These are phyloP conservation scores for Berberis thunbergii DNA, from an alignment of 164 flowering plant species.

Conservation along the genomic window DNA sequence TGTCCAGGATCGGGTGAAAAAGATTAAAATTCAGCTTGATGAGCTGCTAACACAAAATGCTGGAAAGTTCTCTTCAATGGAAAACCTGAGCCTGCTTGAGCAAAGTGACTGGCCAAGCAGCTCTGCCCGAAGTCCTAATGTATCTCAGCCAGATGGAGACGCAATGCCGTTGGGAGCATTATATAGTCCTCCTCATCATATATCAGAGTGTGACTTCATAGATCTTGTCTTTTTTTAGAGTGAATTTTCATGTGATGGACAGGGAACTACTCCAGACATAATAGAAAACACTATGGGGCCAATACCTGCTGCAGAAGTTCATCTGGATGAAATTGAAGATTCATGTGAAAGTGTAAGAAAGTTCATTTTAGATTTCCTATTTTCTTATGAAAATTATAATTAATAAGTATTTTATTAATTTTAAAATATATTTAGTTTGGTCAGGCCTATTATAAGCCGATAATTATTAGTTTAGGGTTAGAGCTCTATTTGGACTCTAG, in stretches of 20 bases:
- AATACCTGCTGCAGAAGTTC: conserved; percentile 48
- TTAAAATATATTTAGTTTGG: no score
- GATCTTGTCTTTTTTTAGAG: conserved; percentile 47
- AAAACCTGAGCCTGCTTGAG: conserved; percentile 52
- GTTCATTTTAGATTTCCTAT: conserved; percentile 11
- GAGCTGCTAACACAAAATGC: conserved; percentile 36
- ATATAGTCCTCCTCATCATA: conserved; percentile 24
- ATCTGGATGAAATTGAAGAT: conserved; percentile 48
- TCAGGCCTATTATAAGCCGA: no score
- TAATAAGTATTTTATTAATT: no score
- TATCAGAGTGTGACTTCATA: conserved; percentile 41
- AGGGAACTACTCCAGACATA: conserved; percentile 52
- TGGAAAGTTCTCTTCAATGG: conserved; percentile 57
- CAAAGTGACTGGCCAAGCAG: conserved; percentile 46
- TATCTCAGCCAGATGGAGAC: conserved; percentile 60
- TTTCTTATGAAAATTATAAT: no score
- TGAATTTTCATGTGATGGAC: conserved; percentile 51
- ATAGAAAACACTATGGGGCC: conserved; percentile 68
- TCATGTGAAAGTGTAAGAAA: conserved; percentile 65
- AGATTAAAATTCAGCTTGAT: conserved; percentile 47
- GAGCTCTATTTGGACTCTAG: no score
- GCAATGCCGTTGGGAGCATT: conserved; percentile 33
- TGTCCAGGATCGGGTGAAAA: conserved; percentile 42
- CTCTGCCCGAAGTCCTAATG: conserved; percentile 54
- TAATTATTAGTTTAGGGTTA: no score